A percentile compares a stretch with the other conserved stretches of the same genome.
phyloP scores from a whole-genome alignment of 2,329 filamentous ascomycete genomes.

The Venturiaceae sp. region DNA sequence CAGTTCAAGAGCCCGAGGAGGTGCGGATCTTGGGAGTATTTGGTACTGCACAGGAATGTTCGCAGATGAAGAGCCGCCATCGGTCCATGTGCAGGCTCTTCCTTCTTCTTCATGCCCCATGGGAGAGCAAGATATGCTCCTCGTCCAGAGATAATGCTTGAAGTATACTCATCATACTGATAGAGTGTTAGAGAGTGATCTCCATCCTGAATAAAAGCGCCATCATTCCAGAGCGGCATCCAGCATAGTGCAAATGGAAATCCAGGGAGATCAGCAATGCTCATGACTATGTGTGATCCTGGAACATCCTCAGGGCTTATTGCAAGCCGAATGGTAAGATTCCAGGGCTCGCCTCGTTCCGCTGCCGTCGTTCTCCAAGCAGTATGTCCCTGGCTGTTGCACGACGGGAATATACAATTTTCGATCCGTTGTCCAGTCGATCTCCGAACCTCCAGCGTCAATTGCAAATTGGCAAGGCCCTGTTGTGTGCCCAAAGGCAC shows the following conservation, averaged over 20 bases:
- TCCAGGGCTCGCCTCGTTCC: conserved; percentile 75
- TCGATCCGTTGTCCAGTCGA: conserved; percentile 73
- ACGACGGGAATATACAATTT: conserved; percentile 77
- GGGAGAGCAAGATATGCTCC: conserved; percentile 81
- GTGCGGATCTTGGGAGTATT: conserved; percentile 84
- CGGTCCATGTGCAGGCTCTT: conserved; percentile 64
- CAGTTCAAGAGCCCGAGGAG: conserved; percentile 78
- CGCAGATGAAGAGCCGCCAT: conserved; percentile 70
- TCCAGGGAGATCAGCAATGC: conserved; percentile 74
- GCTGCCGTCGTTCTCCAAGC: conserved; percentile 81
- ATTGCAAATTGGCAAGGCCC: conserved; percentile 66
- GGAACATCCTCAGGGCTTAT: conserved; percentile 72
- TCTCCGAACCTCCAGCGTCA: conserved; percentile 81
- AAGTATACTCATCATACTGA: conserved; percentile 84
- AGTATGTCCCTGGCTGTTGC: conserved; percentile 67
- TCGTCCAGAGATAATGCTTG: conserved; percentile 60
- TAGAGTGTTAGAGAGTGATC: conserved; percentile 74
- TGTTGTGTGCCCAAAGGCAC: conserved; percentile 59
- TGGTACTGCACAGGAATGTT: conserved; percentile 88
- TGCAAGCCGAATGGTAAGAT: conserved; percentile 73
- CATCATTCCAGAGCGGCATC: conserved; percentile 86
- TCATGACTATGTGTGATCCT: conserved; percentile 79
- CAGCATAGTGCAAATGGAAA: conserved; percentile 86
- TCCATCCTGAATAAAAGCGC: conserved; percentile 83
- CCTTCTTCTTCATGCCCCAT: conserved; percentile 68